Base-by-base conservation (phyloP, 2,329 filamentous ascomycete genomes). In the Botrytis byssoidea region DNA sequence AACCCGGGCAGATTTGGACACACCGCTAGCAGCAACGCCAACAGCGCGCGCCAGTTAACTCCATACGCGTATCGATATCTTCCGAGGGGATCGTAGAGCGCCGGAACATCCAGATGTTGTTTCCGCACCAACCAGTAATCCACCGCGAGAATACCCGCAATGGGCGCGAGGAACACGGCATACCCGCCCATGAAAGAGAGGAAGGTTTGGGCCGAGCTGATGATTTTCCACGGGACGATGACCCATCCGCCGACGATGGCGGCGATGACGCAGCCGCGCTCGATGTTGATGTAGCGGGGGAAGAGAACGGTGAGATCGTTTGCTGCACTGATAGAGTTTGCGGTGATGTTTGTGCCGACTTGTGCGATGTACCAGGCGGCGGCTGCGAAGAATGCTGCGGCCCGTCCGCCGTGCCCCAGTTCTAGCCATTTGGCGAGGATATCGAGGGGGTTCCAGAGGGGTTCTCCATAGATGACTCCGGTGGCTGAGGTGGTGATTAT, bases 161-260 rank as follows among this genome's bases (percentile, higher is more conserved):
- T 88, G 0, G 89, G 88, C 0, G 87, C 88, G 1, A 91, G 82
- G 81, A 91, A 91, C 32, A 91, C 84, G 1, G 87, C 86, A 79
- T 91, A 90, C 0, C 89, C 90, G 61, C 86, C 85, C 86, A 93
- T 91, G 81, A 92, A 93, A 61, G 87, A 85, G 5, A 91, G 81
- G 76, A 92, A 88, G 1, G 86, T 88, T 3, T 81, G 79, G 3
- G 89, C 90, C 0, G 86, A 89, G 48, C 81, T 83, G 29, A 91
- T 83, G 73, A 92, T 91, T 82, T 90, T 90, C 90, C 89, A 91
- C 2, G 89, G 89, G 1, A 90, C 88, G 46, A 91, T 83, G 4
- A 85, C 85, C 88, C 88, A 91, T 35, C 86, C 86, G 0, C 82
- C 83, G 32, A 89, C 80, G 5, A 90, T 69, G 1, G 87, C 86